Evolutionary conservation across 495 filamentous ascomycete species (phyloP).

Genomic region (Penicillium angulare): DNA sequence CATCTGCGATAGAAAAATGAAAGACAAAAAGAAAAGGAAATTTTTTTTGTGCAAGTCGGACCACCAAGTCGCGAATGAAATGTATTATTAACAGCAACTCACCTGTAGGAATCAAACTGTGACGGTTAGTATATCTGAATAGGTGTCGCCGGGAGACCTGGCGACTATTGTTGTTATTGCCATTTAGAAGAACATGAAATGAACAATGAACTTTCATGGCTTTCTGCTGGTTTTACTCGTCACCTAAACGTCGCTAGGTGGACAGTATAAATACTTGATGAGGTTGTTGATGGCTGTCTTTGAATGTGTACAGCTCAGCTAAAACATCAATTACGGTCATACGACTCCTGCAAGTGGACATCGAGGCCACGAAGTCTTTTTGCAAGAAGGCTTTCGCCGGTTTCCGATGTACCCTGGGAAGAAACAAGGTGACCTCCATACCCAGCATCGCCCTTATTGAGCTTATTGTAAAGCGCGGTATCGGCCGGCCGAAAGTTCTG

Average conservation of each 20-base stretch:
- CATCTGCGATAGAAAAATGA: background rate
- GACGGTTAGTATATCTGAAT: background rate
- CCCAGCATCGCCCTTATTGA: constrained; percentile 63
- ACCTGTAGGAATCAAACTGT: background rate
- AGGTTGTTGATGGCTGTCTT: too few relatives aligned
- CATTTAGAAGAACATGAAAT: too few relatives aligned
- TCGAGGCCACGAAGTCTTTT: constrained; percentile 52
- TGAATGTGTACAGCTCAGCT: background rate
- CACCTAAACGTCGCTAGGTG: background rate
- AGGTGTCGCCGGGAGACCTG: background rate
- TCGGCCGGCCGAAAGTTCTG: constrained; percentile 7
- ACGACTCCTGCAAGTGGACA: constrained; percentile 32
- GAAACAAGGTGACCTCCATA: constrained; percentile 60
- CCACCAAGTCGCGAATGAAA: background rate
- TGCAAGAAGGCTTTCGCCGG: constrained; percentile 54
- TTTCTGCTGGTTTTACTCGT: background rate
- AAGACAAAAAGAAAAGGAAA: background rate
- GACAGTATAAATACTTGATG: background rate
- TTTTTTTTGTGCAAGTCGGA: background rate
- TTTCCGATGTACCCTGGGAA: constrained; percentile 36
- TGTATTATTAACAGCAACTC: background rate
- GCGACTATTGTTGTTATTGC: background rate
- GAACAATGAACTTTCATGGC: background rate
- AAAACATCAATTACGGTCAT: constrained; percentile 13
- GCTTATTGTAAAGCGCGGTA: constrained; percentile 57